Percentiles rank a stretch among this genome's conserved stretches.
Evolutionary conservation across 176 grass and related monocot species (phyloP).

Genomic region (Musa itinerans): DNA sequence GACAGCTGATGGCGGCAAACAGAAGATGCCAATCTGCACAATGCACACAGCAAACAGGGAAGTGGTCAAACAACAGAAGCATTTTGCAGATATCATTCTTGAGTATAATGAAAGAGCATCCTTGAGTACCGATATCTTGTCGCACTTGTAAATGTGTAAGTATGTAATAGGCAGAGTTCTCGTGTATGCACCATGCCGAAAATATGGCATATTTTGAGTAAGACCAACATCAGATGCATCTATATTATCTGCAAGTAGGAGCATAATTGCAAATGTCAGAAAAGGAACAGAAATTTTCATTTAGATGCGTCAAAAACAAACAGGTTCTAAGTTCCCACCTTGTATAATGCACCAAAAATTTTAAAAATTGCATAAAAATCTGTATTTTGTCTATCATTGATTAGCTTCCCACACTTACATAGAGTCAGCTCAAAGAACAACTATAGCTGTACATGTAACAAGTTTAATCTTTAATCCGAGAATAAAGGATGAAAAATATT

Average conservation of each 20-base stretch:
- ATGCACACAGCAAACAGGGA: too few species aligned
- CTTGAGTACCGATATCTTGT: constrained; percentile 57
- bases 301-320: not conserved
- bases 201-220: constrained; percentile 28
- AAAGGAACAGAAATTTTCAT: not conserved
- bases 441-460: too few species aligned
- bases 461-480: too few species aligned
- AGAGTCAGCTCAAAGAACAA: too few species aligned
- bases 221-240: constrained; percentile 46
- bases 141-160: constrained; percentile 54
- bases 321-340: not conserved
- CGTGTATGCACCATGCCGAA: constrained; percentile 27
- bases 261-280: not conserved
- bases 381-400: too few species aligned
- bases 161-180: constrained; percentile 45
- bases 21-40: constrained; percentile 85
- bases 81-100: not conserved
- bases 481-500: too few species aligned
- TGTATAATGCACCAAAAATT: not conserved
- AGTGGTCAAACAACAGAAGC: not conserved
- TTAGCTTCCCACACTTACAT: too few species aligned
- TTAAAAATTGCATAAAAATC: too few species aligned
- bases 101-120: not conserved
- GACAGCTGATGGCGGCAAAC: constrained; percentile 47
- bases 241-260: constrained; percentile 40